phyloP scores from a whole-genome alignment of 106 monocot genomes.

The Acorus calamus region DNA sequence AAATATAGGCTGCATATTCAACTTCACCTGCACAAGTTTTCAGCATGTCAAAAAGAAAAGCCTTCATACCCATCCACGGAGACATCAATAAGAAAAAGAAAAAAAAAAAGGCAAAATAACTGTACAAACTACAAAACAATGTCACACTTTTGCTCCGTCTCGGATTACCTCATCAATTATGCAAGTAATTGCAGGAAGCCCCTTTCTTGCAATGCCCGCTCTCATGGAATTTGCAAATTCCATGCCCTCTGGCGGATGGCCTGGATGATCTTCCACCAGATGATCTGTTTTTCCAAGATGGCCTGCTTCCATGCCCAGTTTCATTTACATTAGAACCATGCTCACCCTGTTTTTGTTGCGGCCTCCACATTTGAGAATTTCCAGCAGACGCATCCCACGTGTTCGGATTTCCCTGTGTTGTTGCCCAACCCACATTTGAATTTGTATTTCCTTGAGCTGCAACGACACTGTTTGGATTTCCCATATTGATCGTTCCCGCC shows the following conservation, averaged over 20 bases:
- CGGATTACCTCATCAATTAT: slow-evolving; percentile 19
- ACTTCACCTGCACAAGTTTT: too few species aligned
- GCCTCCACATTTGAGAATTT: slow-evolving; percentile 9
- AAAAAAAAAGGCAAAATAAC: too few species aligned
- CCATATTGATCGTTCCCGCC: background rate
- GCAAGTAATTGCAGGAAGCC: slow-evolving; percentile 50
- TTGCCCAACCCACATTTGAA: slow-evolving; percentile 5
- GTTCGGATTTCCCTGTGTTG: too few species aligned
- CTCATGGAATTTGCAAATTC: slow-evolving; percentile 63
- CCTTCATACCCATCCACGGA: too few species aligned
- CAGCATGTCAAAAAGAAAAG: too few species aligned
- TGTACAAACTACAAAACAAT: too few species aligned
- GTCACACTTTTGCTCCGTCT: background rate
- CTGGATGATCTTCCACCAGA: slow-evolving; percentile 22
- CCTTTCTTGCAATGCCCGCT: slow-evolving; percentile 78
- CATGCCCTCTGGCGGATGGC: slow-evolving; percentile 23
- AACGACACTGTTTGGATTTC: background rate
- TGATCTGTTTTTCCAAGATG: slow-evolving; percentile 3
- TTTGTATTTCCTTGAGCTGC: slow-evolving; percentile 23
- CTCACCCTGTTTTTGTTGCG: slow-evolving; percentile 10
- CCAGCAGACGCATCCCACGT: slow-evolving; percentile 14
- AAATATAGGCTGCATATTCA: too few species aligned
- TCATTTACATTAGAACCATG: slow-evolving; percentile 6
- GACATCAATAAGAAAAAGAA: too few species aligned
- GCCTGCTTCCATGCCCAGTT: slow-evolving; percentile 14